Conservation (phyloP, 1,284 basidiomycete genomes). For the Caloboletus inedulis region DNA sequence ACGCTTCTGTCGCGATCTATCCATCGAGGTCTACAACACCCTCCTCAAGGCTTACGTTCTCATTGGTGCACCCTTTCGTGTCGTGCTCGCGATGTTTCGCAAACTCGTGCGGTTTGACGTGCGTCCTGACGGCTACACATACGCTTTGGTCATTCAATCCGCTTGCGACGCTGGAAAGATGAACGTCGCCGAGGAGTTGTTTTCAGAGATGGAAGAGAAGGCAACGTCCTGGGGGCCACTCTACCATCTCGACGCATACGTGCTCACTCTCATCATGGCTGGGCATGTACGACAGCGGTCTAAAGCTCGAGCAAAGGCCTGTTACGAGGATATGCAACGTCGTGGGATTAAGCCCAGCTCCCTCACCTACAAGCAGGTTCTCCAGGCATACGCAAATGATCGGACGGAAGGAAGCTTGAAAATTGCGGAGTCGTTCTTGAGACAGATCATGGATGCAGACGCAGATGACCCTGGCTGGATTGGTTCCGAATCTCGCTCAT, state of each 20-base stretch:
- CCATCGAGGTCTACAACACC: conserved; percentile 68
- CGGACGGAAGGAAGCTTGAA: conserved; percentile 46
- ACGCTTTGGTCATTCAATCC: conserved; percentile 77
- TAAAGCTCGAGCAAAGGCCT: conserved; percentile 55
- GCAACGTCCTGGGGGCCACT: conserved; percentile 36
- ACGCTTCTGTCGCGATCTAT: conserved; percentile 38
- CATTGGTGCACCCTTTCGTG: conserved; percentile 71
- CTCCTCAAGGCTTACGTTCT: conserved; percentile 85
- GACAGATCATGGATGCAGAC: conserved; percentile 41
- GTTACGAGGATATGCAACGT: conserved; percentile 73
- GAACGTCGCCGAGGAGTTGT: conserved; percentile 65
- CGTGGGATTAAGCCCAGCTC: conserved; percentile 69
- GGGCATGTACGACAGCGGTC: conserved; percentile 68
- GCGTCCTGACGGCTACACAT: conserved; percentile 65
- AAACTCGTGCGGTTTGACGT: conserved; percentile 49
- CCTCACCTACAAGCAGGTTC: conserved; percentile 70
- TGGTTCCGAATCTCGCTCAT: conserved; percentile 36
- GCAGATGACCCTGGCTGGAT: conserved; percentile 40
- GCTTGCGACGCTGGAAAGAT: conserved; percentile 77
- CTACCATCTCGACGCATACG: conserved; percentile 52
- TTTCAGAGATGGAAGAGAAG: conserved; percentile 60
- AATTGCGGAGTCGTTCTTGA: conserved; percentile 63
- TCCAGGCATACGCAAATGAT: conserved; percentile 58
- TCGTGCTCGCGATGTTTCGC: conserved; percentile 66
- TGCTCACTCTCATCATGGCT: conserved; percentile 84